Percentiles rank a stretch among this genome's conserved stretches.
Conservation (phyloP, 2,329 filamentous ascomycete species). For the Metarhizium guizhouense region DNA sequence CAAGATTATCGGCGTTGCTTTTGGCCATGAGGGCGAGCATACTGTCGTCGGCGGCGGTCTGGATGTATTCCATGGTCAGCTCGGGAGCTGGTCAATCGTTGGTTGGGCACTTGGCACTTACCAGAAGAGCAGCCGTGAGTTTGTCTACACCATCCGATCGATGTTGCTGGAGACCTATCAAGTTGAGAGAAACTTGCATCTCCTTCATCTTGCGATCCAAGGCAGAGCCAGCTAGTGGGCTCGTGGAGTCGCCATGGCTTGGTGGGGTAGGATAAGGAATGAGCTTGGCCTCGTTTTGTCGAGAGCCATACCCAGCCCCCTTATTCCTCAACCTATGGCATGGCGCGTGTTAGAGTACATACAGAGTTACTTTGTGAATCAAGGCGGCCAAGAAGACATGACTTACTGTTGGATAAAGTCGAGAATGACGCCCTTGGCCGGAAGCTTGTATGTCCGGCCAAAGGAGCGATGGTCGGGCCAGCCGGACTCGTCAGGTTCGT, state of each 20-base stretch:
- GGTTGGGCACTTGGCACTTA: constrained; percentile 31
- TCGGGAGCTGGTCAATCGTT: not conserved
- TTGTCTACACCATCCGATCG: constrained; percentile 39
- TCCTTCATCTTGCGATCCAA: constrained; percentile 43
- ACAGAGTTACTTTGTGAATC: not conserved
- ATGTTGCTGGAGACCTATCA: constrained; percentile 47
- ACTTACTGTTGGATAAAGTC: constrained; percentile 63
- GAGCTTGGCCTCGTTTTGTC: constrained; percentile 20
- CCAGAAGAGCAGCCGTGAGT: constrained; percentile 53
- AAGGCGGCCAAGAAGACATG: not conserved
- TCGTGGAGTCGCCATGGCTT: constrained; percentile 9
- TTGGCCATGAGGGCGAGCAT: constrained; percentile 42
- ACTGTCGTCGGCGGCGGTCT: constrained; percentile 36
- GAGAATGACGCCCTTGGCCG: constrained; percentile 54
- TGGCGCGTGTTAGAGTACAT: not conserved
- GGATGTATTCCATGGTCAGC: not conserved
- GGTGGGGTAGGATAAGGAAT: constrained; percentile 18
- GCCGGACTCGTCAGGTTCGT: constrained; percentile 43
- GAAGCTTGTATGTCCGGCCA: constrained; percentile 56
- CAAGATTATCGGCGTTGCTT: constrained; percentile 34
- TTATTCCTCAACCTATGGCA: constrained; percentile 24
- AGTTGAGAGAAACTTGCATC: constrained; percentile 57
- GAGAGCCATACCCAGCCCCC: constrained; percentile 28
- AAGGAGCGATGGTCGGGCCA: constrained; percentile 52
- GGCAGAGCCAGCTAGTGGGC: constrained; percentile 24